phyloP scores from a whole-genome alignment of 1,139 yeast genomes.

The Lodderomyces orthopsilosis region DNA sequence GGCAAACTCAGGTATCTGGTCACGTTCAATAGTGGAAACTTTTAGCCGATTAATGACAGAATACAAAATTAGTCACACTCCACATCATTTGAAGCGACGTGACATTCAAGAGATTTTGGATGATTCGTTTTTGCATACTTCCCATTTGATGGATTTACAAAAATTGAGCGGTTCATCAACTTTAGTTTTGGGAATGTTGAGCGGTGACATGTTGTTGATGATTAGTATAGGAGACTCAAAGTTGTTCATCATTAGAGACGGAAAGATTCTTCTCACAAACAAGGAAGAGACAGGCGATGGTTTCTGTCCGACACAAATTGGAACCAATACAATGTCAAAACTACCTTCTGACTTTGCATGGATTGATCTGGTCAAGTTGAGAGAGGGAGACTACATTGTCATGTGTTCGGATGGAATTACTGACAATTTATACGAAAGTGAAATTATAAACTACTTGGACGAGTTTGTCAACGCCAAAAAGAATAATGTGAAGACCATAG shows the following conservation, averaged over 20 bases:
- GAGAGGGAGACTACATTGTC: constrained; percentile 43
- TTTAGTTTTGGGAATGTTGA: constrained; percentile 48
- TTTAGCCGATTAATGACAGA: constrained; percentile 48
- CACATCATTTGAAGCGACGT: constrained; percentile 42
- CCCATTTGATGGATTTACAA: constrained; percentile 53
- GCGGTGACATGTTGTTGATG: constrained; percentile 47
- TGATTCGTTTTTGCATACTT: constrained; percentile 50
- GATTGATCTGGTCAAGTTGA: constrained; percentile 40
- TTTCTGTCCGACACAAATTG: constrained; percentile 56
- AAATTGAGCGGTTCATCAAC: constrained; percentile 54
- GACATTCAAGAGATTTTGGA: constrained; percentile 50
- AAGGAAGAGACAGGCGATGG: constrained; percentile 47
- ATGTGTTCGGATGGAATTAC: constrained; percentile 56
- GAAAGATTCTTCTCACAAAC: constrained; percentile 43
- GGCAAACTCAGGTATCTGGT: constrained; percentile 52
- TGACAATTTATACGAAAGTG: constrained; percentile 52
- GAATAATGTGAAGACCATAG: constrained; percentile 34
- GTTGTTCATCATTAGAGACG: constrained; percentile 48
- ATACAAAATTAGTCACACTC: constrained; percentile 41
- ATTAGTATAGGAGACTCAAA: constrained; percentile 58
- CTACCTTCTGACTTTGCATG: constrained; percentile 52
- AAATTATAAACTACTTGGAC: constrained; percentile 38
- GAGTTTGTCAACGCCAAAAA: constrained; percentile 28
- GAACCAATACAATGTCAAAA: constrained; percentile 46
- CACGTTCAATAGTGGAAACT: constrained; percentile 55